Conservation (phyloP, 257 asterid species). For the Fraxinus quadrangulata region DNA sequence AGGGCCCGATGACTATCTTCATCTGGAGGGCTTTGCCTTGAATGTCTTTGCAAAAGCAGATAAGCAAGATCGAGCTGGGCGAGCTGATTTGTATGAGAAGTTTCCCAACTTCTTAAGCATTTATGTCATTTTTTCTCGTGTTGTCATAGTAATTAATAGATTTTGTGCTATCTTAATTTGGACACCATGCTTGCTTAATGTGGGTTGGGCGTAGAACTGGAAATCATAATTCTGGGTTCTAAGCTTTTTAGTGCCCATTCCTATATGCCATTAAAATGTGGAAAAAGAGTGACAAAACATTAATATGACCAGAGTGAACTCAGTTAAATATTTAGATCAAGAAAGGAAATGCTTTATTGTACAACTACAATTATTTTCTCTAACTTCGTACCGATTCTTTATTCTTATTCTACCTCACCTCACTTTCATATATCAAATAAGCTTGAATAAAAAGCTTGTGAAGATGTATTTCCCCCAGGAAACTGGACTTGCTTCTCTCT, state of each 20-base stretch:
- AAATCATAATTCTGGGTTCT: neutral
- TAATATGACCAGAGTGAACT: neutral
- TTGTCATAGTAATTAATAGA: constrained; percentile 13
- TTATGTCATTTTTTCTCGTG: neutral
- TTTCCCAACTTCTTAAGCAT: constrained; percentile 14
- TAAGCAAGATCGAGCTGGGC: constrained; percentile 92
- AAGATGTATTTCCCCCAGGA: too few relatives aligned
- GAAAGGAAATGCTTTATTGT: neutral
- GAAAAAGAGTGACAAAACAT: neutral
- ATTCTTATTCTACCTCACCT: too few relatives aligned
- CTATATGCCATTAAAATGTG: neutral
- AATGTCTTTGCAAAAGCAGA: constrained; percentile 88
- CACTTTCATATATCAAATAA: too few relatives aligned
- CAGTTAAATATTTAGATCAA: neutral
- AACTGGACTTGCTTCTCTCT: too few relatives aligned
- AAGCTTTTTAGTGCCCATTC: neutral
- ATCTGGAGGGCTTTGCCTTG: constrained; percentile 89
- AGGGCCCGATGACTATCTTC: constrained; percentile 83
- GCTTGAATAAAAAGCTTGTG: too few relatives aligned
- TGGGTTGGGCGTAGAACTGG: neutral
- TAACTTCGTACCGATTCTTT: neutral
- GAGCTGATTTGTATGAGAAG: constrained; percentile 73
- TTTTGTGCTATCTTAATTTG: neutral
- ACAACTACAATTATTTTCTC: too few relatives aligned
- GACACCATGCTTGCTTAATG: neutral